Conservation (phyloP, 495 filamentous ascomycete genomes). For the Hypoxylon fragiforme region DNA sequence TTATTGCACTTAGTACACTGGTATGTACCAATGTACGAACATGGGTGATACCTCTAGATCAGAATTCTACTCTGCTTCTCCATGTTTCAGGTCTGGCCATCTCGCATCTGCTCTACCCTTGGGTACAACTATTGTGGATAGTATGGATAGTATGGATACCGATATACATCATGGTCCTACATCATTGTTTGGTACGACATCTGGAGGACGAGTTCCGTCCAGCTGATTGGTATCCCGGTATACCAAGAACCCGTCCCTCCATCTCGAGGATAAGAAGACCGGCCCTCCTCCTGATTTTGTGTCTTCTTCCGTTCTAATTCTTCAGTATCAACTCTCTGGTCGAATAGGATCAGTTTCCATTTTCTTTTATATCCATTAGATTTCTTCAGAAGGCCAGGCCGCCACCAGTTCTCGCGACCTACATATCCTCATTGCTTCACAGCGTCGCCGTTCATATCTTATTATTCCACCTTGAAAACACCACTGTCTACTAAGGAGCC, state of each 20-base stretch:
- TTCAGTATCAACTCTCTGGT: slow-evolving; percentile 41
- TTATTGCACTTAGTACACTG: slow-evolving; percentile 6
- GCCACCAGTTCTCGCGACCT: slow-evolving; percentile 18
- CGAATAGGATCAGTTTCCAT: slow-evolving; percentile 35
- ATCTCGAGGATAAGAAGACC: slow-evolving; percentile 41
- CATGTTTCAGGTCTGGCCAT: slow-evolving; percentile 39
- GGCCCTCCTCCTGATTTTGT: slow-evolving; percentile 32
- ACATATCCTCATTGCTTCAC: slow-evolving; percentile 31
- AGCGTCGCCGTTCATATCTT: slow-evolving; percentile 22
- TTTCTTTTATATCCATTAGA: slow-evolving; percentile 37
- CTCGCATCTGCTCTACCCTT: no score
- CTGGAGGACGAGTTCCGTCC: slow-evolving; percentile 22
- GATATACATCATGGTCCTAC: slow-evolving; percentile 38
- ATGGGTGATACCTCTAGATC: slow-evolving; percentile 19
- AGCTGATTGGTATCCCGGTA: slow-evolving; percentile 39
- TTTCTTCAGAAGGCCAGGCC: slow-evolving; percentile 27
- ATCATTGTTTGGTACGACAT: slow-evolving; percentile 35
- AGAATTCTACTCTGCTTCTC: slow-evolving; percentile 29
- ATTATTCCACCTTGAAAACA: slow-evolving; percentile 10
- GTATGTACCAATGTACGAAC: slow-evolving; percentile 5
- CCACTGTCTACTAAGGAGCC: slow-evolving; percentile 29
- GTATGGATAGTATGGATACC: no score
- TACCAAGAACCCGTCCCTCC: slow-evolving; percentile 28
- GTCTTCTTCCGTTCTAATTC: slow-evolving; percentile 30
- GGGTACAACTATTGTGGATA: no score